Evolutionary conservation across 352 stramenopile genomes (phyloP), one percentile per base, ranked within the genome.

Genomic region (Saprolegnia parasitica): DNA sequence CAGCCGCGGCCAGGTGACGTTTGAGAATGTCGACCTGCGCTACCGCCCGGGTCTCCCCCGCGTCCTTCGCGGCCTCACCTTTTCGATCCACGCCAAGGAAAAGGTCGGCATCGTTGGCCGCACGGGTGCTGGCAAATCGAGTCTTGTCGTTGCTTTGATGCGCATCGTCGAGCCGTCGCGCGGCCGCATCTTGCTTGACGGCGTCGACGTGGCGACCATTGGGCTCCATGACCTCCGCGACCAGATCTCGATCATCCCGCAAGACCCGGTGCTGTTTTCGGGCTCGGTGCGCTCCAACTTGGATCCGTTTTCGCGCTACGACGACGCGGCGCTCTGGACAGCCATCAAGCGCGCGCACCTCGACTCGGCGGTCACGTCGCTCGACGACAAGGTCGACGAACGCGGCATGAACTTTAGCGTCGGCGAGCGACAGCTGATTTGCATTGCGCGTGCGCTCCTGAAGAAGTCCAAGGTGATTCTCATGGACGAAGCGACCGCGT

Each of bases 231-330:
- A 46, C 21, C 56, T 64, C 20, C 56, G 56, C 18, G 35, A 46
- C 40, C 29, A 64, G 56, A 20, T 64, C 0, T 64, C 56, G 18
- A 64, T 64, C 4, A 64, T 97, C 56, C 90, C 90, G 18, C 56
- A 64, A 45, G 86, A 96, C 67, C 88, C 90, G 40, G 83, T 95
- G 4, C 65, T 96, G 35, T 97, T 96, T 71, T 80, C 76, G 32
- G 89, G 77, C 81, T 93, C 82, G 0, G 79, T 98, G 39, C 81
- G 92, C n/a, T 87, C 79, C 61, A 98, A 97, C 60, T 68, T 98
- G 32, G 94, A 98, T 73, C 95, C 96, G 18, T 98, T 97, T 72
- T 76, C 86, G 23, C 72, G 95, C 68, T 96, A 91, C 77, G 80
- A 72, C 21, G 90, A 97, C 54, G 79, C 89, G n/a, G 84, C 96